phyloP scores from a whole-genome alignment of 2,329 filamentous ascomycete species.

The Cytospora schulzeri region DNA sequence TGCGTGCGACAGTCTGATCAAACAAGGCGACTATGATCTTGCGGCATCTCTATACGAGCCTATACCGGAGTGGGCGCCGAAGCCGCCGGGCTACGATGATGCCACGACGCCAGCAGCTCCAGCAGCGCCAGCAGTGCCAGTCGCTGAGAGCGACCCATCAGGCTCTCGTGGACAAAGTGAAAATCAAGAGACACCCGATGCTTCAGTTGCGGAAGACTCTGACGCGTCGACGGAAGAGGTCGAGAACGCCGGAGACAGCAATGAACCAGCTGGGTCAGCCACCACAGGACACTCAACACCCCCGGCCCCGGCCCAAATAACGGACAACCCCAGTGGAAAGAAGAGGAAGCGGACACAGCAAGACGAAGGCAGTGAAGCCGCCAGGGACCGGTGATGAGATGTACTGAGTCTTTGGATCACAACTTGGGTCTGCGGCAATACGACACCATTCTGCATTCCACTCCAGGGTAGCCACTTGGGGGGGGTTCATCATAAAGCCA shows the following conservation, averaged over 20 bases:
- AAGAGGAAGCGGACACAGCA: conserved; percentile 11
- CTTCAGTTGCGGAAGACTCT: neutral
- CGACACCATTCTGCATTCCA: too few relatives aligned
- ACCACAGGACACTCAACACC: neutral
- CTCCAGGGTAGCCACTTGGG: neutral
- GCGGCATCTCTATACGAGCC: conserved; percentile 29
- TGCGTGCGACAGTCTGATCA: conserved; percentile 29
- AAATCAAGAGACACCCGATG: neutral
- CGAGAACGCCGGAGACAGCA: neutral
- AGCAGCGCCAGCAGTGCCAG: neutral
- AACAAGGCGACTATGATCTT: conserved; percentile 28
- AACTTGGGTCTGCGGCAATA: neutral
- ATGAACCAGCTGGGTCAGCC: neutral
- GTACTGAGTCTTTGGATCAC: neutral
- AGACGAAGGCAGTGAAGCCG: neutral
- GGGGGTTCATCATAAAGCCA: neutral
- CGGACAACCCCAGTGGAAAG: neutral
- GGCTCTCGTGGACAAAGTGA: neutral
- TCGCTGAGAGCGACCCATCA: neutral
- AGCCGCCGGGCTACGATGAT: conserved; percentile 1
- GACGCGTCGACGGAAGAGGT: neutral
- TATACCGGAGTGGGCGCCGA: conserved; percentile 29
- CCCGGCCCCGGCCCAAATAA: neutral
- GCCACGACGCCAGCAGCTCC: neutral
- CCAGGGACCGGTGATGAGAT: too few relatives aligned